A percentile compares a stretch with the other conserved stretches of the same genome.
Conservation (phyloP, 2,329 filamentous ascomycete genomes). For the Xylaria sp. region DNA sequence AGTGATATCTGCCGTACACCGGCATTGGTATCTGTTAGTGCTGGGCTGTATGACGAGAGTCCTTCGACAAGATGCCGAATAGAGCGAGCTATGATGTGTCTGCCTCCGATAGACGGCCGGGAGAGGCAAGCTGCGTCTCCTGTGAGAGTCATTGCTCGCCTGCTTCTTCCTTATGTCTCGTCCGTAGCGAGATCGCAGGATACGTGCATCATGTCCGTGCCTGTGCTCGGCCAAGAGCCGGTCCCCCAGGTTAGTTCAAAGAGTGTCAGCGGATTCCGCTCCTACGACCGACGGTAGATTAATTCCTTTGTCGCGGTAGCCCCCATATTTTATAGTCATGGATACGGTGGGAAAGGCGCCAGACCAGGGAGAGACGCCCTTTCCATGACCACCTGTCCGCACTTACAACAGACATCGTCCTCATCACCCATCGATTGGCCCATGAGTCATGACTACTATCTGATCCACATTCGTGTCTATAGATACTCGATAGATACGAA, state of each 20-base stretch:
- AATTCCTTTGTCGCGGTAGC: slow-evolving; percentile 11
- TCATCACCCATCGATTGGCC: slow-evolving; percentile 26
- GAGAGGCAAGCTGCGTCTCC: neutral
- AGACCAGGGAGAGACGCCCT: slow-evolving; percentile 22
- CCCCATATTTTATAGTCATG: slow-evolving; percentile 20
- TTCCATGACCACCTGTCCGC: slow-evolving; percentile 14
- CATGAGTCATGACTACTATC: slow-evolving; percentile 25
- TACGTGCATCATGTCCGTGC: slow-evolving; percentile 16
- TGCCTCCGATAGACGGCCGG: slow-evolving; percentile 7
- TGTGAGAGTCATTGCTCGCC: neutral
- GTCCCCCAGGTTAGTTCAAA: slow-evolving; percentile 9
- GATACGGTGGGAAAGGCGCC: slow-evolving; percentile 10
- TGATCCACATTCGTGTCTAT: slow-evolving; percentile 22
- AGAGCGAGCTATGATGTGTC: slow-evolving; percentile 5
- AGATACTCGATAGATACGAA: no score
- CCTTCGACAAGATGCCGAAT: slow-evolving; percentile 15
- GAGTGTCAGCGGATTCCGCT: slow-evolving; percentile 5
- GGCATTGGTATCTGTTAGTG: slow-evolving; percentile 11
- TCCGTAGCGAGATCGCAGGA: slow-evolving; percentile 21
- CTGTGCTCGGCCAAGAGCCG: neutral
- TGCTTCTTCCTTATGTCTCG: neutral
- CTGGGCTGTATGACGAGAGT: slow-evolving; percentile 29
- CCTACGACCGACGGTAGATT: neutral
- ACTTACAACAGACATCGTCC: slow-evolving; percentile 12
- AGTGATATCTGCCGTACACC: slow-evolving; percentile 21